Evolutionary conservation across 805 yeast genomes (phyloP).

Genomic region (Candida orba): DNA sequence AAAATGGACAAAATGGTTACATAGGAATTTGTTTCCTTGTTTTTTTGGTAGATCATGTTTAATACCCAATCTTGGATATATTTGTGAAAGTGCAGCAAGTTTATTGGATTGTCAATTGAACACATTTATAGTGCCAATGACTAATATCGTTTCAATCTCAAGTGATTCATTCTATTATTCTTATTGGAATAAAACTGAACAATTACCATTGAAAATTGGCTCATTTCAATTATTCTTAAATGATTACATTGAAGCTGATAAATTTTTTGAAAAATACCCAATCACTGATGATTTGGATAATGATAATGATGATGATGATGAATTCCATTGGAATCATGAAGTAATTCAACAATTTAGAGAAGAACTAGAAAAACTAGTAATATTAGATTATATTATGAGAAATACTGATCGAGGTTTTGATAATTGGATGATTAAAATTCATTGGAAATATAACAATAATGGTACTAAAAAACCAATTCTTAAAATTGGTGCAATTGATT

Average conservation of each 20-base stretch:
- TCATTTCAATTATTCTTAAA: conserved; percentile 58
- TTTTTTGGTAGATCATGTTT: conserved; percentile 69
- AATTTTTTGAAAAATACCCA: conserved; percentile 49
- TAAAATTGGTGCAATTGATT: conserved; percentile 65
- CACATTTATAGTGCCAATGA: conserved; percentile 56
- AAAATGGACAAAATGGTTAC: conserved; percentile 76
- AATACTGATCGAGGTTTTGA: conserved; percentile 71
- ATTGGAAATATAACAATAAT: conserved; percentile 29
- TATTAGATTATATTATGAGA: conserved; percentile 64
- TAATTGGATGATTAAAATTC: conserved; percentile 67
- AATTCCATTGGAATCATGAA: conserved; percentile 48
- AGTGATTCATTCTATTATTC: conserved; percentile 36
- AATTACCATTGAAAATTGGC: conserved; percentile 43
- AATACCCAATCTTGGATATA: conserved; percentile 65
- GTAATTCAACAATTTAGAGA: conserved; percentile 44
- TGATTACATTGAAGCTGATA: conserved; percentile 55
- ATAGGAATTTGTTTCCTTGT: conserved; percentile 68
- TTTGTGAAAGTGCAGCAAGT: conserved; percentile 67
- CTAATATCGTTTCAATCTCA: conserved; percentile 41
- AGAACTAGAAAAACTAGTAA: conserved; percentile 62
- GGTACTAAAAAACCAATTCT: conserved; percentile 31
- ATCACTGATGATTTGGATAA: not conserved
- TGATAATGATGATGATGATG: conserved; percentile 7
- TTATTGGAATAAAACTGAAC: conserved; percentile 33
- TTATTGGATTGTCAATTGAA: conserved; percentile 54